These are phyloP conservation scores for Metschnikowia arizonensis DNA, from an alignment of 805 yeast species.

Conservation along the genomic window DNA sequence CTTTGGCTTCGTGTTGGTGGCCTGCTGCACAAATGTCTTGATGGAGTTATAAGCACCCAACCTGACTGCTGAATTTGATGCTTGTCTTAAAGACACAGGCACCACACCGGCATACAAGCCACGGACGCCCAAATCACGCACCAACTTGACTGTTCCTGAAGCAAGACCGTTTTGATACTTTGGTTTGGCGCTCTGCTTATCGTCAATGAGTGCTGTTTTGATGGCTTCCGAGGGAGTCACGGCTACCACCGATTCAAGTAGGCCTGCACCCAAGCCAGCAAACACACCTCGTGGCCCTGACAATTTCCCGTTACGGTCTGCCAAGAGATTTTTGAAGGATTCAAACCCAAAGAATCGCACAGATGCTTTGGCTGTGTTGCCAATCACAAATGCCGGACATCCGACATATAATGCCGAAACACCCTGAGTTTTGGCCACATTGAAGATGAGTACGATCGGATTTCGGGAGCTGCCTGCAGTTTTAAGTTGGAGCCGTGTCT, in stretches of 20 bases:
- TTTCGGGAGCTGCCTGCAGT: conserved; percentile 65
- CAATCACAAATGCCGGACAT: conserved; percentile 93
- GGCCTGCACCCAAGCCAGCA: conserved; percentile 98
- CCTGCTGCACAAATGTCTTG: conserved; percentile 71
- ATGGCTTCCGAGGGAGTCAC: conserved; percentile 97
- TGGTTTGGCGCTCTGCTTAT: conserved; percentile 72
- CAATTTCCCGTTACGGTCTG: conserved; percentile 81
- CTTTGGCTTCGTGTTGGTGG: conserved; percentile 59
- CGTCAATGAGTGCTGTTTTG: conserved; percentile 94
- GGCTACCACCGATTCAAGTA: conserved; percentile 85
- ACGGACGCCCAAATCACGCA: conserved; percentile 72
- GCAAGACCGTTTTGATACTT: conserved; percentile 64
- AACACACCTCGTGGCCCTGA: conserved; percentile 88
- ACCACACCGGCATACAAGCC: conserved; percentile 87
- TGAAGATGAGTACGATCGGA: conserved; percentile 76
- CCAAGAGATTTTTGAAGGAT: conserved; percentile 67
- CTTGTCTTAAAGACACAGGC: conserved; percentile 94
- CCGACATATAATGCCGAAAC: conserved; percentile 80
- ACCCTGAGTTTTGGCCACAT: conserved; percentile 76
- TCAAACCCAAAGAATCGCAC: conserved; percentile 93
- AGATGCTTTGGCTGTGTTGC: conserved; percentile 95
- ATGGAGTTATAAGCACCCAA: conserved; percentile 89
- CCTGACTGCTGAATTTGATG: conserved; percentile 92
- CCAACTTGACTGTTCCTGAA: conserved; percentile 60
- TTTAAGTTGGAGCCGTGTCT: conserved; percentile 84